Evolutionary conservation across 1,139 yeast species (phyloP).

Genomic region (Yamadazyma triangularis): DNA sequence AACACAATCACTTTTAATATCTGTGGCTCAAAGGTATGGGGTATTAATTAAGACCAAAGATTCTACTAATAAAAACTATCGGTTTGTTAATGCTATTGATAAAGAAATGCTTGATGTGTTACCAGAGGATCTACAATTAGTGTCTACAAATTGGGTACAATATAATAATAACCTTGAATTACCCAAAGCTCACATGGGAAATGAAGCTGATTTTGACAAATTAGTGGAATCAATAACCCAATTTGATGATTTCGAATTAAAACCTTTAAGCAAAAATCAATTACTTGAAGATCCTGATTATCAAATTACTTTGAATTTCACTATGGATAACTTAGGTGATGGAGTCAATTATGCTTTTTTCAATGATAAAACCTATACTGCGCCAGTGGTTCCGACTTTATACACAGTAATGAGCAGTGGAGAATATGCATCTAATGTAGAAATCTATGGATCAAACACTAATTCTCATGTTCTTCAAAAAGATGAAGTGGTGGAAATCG

Average conservation of each 20-base stretch:
- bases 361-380: conserved; percentile 72
- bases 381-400: conserved; percentile 81
- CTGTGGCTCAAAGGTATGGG: conserved; percentile 77
- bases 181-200: conserved; percentile 27
- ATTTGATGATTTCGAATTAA: conserved; percentile 63
- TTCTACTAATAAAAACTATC: conserved; percentile 56
- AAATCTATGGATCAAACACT: conserved; percentile 69
- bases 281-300: conserved; percentile 63
- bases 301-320: conserved; percentile 58
- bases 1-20: conserved; percentile 57
- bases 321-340: conserved; percentile 72
- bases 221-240: conserved; percentile 41
- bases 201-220: conserved; percentile 10
- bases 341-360: conserved; percentile 91
- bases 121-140: conserved; percentile 59
- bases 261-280: conserved; percentile 50
- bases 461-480: conserved; percentile 66
- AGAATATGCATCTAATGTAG: conserved; percentile 36
- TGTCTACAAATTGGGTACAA: conserved; percentile 67
- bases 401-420: conserved; percentile 73
- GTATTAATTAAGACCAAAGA: conserved; percentile 69
- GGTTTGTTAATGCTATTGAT: conserved; percentile 76
- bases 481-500: conserved; percentile 63
- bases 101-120: conserved; percentile 70
- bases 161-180: conserved; percentile 45